Conservation (phyloP, 2,329 filamentous ascomycete genomes). For the Colletotrichum higginsianum region DNA sequence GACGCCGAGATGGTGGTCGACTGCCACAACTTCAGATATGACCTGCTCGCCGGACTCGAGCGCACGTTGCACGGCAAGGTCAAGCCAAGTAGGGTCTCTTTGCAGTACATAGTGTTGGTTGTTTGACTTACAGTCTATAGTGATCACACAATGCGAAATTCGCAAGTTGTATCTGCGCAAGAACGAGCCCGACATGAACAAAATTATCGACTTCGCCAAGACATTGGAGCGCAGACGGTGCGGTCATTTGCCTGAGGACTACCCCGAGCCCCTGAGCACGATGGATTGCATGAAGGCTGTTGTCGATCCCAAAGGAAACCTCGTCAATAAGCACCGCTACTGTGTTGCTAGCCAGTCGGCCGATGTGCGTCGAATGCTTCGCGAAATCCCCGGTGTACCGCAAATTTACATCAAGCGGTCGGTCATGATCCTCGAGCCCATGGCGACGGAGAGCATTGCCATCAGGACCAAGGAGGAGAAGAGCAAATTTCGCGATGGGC, state of each 20-base stretch:
- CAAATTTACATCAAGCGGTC: slow-evolving; percentile 84
- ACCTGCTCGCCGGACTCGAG: slow-evolving; percentile 82
- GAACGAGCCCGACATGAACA: slow-evolving; percentile 65
- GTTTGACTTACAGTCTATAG: slow-evolving; percentile 51
- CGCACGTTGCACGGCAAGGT: slow-evolving; percentile 89
- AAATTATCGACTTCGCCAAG: slow-evolving; percentile 83
- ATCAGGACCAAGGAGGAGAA: slow-evolving; percentile 78
- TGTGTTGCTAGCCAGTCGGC: slow-evolving; percentile 82
- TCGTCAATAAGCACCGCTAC: slow-evolving; percentile 84
- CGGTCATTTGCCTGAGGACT: slow-evolving; percentile 81
- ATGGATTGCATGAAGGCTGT: slow-evolving; percentile 81
- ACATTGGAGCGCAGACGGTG: slow-evolving; percentile 79
- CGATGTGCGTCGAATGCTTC: slow-evolving; percentile 74
- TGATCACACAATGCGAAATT: slow-evolving; percentile 88
- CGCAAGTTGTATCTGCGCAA: slow-evolving; percentile 80
- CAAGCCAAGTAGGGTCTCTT: slow-evolving; percentile 76
- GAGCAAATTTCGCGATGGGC: slow-evolving; percentile 80
- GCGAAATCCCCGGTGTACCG: slow-evolving; percentile 79
- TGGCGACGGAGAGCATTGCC: slow-evolving; percentile 77
- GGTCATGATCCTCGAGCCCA: slow-evolving; percentile 81
- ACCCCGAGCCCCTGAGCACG: slow-evolving; percentile 78
- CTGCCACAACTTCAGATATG: slow-evolving; percentile 89
- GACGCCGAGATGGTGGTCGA: slow-evolving; percentile 90
- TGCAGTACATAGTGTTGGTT: neutral
- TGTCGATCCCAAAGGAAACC: slow-evolving; percentile 81